Conservation (phyloP, 371 early-diverging fungal species). For the Mortierella sp. region DNA sequence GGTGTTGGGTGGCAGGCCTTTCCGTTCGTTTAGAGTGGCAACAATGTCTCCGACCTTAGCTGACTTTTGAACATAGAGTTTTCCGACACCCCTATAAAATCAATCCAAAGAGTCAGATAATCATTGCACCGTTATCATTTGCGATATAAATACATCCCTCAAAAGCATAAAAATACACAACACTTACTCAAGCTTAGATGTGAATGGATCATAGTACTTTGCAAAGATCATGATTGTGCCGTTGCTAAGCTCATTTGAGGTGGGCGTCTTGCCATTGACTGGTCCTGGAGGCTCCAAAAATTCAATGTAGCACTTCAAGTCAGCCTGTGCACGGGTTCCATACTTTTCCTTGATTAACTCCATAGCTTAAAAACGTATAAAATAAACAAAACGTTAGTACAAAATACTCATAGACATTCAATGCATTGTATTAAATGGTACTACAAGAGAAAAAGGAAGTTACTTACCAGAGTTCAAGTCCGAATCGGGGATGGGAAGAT, state of each 20-base stretch:
- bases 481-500: conserved; percentile 66
- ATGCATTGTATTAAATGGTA: neutral
- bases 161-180: neutral
- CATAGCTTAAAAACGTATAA: conserved; percentile 50
- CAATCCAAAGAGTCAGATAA: neutral
- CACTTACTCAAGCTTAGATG: conserved; percentile 72
- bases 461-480: conserved; percentile 63
- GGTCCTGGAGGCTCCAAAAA: conserved; percentile 31
- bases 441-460: neutral
- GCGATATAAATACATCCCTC: neutral
- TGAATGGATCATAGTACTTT: conserved; percentile 86
- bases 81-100: conserved; percentile 69
- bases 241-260: conserved; percentile 53
- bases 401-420: conserved; percentile 23
- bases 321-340: conserved; percentile 57
- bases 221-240: conserved; percentile 75
- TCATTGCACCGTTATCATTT: neutral
- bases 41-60: conserved; percentile 76
- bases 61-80: conserved; percentile 69
- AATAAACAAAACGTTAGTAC: neutral
- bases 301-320: conserved; percentile 75
- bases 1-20: conserved; percentile 68
- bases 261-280: conserved; percentile 30
- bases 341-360: conserved; percentile 61
- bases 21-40: conserved; percentile 67